Percentiles rank a stretch among this genome's conserved stretches.
Conservation (phyloP, 768 basidiomycete genomes). For the Tulasnella sp. region DNA sequence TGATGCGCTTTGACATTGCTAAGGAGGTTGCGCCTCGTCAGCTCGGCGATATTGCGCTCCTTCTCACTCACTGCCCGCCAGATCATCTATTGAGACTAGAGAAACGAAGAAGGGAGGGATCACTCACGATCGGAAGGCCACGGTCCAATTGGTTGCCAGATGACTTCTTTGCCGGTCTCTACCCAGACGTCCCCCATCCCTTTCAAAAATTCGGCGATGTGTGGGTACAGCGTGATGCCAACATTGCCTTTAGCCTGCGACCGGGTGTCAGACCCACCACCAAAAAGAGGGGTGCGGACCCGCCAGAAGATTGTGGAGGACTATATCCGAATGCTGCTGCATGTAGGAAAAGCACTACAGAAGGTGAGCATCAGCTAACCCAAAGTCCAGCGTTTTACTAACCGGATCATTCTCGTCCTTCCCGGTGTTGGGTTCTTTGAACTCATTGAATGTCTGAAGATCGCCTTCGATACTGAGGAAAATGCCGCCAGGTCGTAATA, state of each 20-base stretch:
- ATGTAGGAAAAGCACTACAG: conserved; percentile 6
- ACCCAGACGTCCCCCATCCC: conserved; percentile 7
- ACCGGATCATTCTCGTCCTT: conserved; percentile 2
- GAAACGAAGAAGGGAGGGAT: not conserved
- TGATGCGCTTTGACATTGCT: not conserved
- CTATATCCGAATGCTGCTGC: not conserved
- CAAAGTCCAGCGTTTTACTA: not conserved
- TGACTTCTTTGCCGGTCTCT: not conserved
- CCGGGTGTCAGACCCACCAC: not conserved
- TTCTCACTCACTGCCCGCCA: not conserved
- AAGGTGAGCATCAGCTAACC: no score
- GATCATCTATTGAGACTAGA: not conserved
- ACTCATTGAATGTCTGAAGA: not conserved
- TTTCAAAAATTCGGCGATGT: conserved; percentile 2
- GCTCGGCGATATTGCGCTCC: not conserved
- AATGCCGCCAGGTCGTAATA: conserved; percentile 3
- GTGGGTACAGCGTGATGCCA: not conserved
- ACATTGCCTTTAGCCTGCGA: no score
- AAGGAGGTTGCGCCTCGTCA: not conserved
- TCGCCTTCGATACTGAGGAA: conserved; percentile 8
- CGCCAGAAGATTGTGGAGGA: not conserved
- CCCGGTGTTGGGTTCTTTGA: not conserved
- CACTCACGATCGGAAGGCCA: conserved; percentile 1
- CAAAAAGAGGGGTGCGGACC: not conserved
- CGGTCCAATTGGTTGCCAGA: conserved; percentile 4